These are phyloP conservation scores for Paecilomyces formosus DNA, from an alignment of 2,329 filamentous ascomycete genomes.

Conservation along the genomic window DNA sequence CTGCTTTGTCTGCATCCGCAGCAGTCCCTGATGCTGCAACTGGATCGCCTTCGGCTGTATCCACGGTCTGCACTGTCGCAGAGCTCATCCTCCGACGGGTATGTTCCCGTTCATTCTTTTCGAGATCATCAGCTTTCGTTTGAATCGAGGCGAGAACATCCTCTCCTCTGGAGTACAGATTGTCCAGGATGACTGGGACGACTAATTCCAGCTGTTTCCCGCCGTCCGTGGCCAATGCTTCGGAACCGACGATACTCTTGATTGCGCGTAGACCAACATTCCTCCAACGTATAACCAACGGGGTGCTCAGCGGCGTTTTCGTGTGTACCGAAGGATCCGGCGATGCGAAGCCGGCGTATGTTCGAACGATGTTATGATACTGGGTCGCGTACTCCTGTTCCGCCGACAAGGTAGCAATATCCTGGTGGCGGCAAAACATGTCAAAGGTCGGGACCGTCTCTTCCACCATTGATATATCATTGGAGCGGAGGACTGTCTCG, in stretches of 20 bases:
- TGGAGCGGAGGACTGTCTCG: slow-evolving; percentile 71
- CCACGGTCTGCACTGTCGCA: slow-evolving; percentile 66
- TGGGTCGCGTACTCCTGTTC: slow-evolving; percentile 76
- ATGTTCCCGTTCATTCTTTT: slow-evolving; percentile 60
- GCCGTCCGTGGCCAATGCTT: slow-evolving; percentile 67
- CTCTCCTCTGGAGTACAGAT: slow-evolving; percentile 60
- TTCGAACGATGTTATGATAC: slow-evolving; percentile 72
- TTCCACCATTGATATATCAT: slow-evolving; percentile 88
- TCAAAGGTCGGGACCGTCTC: slow-evolving; percentile 81
- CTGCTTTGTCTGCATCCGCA: slow-evolving; percentile 79
- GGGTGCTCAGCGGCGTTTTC: slow-evolving; percentile 56
- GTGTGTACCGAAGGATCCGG: slow-evolving; percentile 41
- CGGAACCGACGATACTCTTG: slow-evolving; percentile 71
- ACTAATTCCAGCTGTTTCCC: slow-evolving; percentile 70
- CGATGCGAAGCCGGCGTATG: slow-evolving; percentile 74
- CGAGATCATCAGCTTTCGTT: slow-evolving; percentile 58
- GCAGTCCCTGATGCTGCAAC: slow-evolving; percentile 65
- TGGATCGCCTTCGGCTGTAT: slow-evolving; percentile 61
- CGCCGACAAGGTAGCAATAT: slow-evolving; percentile 74
- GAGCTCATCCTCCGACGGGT: slow-evolving; percentile 67
- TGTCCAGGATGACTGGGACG: slow-evolving; percentile 78
- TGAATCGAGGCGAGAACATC: slow-evolving; percentile 63
- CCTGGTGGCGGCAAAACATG: slow-evolving; percentile 81
- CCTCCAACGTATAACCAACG: slow-evolving; percentile 71
- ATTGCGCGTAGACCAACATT: slow-evolving; percentile 70